A percentile compares a stretch with the other conserved stretches of the same genome.
Conservation (phyloP, 129 eudicot species). For the Artemisia annua region DNA sequence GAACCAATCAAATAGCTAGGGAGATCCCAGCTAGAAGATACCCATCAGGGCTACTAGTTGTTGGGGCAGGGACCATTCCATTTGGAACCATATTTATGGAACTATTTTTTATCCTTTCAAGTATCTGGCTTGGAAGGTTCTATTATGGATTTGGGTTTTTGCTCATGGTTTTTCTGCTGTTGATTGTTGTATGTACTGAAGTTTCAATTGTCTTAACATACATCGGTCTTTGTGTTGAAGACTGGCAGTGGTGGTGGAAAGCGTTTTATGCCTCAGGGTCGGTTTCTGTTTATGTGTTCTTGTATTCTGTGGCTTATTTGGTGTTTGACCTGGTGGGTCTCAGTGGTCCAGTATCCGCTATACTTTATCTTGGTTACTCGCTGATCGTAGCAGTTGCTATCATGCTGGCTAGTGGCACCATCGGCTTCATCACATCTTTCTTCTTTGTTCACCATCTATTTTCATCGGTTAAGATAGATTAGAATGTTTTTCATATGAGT, state of each 20-base stretch:
- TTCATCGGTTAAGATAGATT: conserved; percentile 63
- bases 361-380: conserved; percentile 62
- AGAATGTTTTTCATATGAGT: conserved; percentile 6
- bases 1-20: conserved; percentile 64
- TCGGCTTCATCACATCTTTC: conserved; percentile 61
- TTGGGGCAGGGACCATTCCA: conserved; percentile 72
- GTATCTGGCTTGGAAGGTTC: conserved; percentile 38
- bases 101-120: conserved; percentile 61
- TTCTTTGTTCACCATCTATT: conserved; percentile 66
- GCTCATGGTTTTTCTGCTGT: conserved; percentile 48
- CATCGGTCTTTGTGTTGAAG: conserved; percentile 67
- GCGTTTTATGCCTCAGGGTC: conserved; percentile 67
- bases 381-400: conserved; percentile 60
- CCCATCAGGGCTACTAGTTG: conserved; percentile 71
- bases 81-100: conserved; percentile 68
- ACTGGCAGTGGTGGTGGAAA: conserved; percentile 83
- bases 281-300: conserved; percentile 57
- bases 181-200: conserved; percentile 60
- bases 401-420: conserved; percentile 59
- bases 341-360: conserved; percentile 57
- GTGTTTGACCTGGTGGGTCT: conserved; percentile 54
- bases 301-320: conserved; percentile 59
- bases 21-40: conserved; percentile 67
- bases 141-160: conserved; percentile 51
- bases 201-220: conserved; percentile 65